phyloP scores from a whole-genome alignment of 805 yeast species.

The Wickerhamiella vanderwaltii region DNA sequence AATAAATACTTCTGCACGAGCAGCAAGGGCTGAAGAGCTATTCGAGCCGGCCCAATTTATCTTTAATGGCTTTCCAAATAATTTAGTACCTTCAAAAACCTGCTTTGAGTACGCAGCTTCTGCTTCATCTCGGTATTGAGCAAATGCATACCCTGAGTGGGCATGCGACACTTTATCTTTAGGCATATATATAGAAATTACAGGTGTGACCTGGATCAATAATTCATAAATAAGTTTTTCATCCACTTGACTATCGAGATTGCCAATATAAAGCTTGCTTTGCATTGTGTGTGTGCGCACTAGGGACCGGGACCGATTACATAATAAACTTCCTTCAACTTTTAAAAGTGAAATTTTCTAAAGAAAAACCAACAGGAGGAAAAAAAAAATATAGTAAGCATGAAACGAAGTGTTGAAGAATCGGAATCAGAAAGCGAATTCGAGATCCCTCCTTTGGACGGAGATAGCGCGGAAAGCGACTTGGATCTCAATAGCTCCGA shows the following conservation, averaged over 20 bases:
- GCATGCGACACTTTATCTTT: constrained; percentile 56
- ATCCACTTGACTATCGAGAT: constrained; percentile 61
- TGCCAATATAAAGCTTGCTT: constrained; percentile 64
- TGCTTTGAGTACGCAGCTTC: constrained; percentile 64
- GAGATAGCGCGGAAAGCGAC: constrained; percentile 36
- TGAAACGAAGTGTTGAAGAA: constrained; percentile 16
- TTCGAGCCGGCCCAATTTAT: constrained; percentile 39
- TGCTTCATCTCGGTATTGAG: constrained; percentile 44
- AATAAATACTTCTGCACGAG: constrained; percentile 59
- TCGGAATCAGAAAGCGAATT: constrained; percentile 10
- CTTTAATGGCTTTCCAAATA: constrained; percentile 50
- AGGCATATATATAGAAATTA: constrained; percentile 59
- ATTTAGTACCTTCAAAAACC: constrained; percentile 44
- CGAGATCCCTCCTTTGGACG: constrained; percentile 28
- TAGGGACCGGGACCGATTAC: no score
- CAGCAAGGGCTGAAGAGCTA: constrained; percentile 25
- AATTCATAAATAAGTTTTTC: constrained; percentile 69
- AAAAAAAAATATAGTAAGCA: no score
- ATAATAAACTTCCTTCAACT: no score
- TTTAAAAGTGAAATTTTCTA: no score
- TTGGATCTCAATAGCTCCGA: constrained; percentile 36
- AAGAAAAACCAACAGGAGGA: no score
- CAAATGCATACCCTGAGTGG: constrained; percentile 84
- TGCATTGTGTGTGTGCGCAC: no score
- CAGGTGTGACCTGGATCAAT: constrained; percentile 74